These are phyloP conservation scores for Astraeus odoratus DNA, from an alignment of 768 basidiomycete genomes.

Conservation along the genomic window DNA sequence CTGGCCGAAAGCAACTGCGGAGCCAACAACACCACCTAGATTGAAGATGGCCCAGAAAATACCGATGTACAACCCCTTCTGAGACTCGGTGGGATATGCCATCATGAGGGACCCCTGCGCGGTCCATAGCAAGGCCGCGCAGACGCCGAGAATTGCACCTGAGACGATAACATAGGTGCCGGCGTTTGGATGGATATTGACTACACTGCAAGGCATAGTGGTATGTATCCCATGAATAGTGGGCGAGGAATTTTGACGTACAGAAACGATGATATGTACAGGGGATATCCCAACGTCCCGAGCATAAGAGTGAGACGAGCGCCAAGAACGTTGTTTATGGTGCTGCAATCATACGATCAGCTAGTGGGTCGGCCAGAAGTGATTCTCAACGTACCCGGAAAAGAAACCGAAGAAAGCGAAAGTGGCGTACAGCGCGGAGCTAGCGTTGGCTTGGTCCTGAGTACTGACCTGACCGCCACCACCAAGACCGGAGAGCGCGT, in stretches of 20 bases:
- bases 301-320: conserved; percentile 42
- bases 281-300: conserved; percentile 45
- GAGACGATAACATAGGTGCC: conserved; percentile 41
- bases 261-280: conserved; percentile 31
- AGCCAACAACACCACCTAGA: conserved; percentile 71
- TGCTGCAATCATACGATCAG: conserved; percentile 32
- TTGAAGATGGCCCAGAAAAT: conserved; percentile 73
- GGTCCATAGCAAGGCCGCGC: conserved; percentile 48
- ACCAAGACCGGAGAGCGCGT: conserved; percentile 73
- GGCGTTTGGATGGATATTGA: conserved; percentile 30
- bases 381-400: conserved; percentile 45
- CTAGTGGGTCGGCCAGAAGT: background rate
- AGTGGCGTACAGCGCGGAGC: conserved; percentile 56
- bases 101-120: conserved; percentile 49
- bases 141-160: conserved; percentile 44
- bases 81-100: conserved; percentile 49
- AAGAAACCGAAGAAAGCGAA: conserved; percentile 61
- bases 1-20: conserved; percentile 65
- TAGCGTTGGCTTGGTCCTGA: conserved; percentile 61
- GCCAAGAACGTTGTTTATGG: conserved; percentile 68
- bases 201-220: conserved; percentile 37
- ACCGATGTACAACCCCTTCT: conserved; percentile 46
- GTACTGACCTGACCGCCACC: conserved; percentile 69
- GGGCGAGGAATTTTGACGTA: background rate
- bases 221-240: too few species aligned